These are phyloP conservation scores for Brassica juncea DNA, from an alignment of 345 rosid species.

Conservation along the genomic window DNA sequence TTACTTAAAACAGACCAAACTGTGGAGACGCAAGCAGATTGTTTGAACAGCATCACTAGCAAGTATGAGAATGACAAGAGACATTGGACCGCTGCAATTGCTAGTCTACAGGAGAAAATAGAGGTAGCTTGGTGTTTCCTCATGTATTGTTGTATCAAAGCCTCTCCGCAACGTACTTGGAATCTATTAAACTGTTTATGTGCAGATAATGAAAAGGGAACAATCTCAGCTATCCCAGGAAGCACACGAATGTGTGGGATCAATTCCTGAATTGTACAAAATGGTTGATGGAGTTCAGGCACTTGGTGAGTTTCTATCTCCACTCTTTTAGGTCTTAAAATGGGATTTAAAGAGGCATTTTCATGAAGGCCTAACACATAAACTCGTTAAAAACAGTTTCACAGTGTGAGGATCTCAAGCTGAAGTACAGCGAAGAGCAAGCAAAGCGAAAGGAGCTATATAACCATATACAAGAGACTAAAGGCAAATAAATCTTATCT, in stretches of 20 bases:
- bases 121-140: slow-evolving; percentile 47
- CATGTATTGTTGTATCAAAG: not conserved
- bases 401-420: slow-evolving; percentile 87
- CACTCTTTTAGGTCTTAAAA: not conserved
- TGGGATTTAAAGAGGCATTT: slow-evolving; percentile 14
- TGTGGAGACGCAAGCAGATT: slow-evolving; percentile 65
- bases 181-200: slow-evolving; percentile 10
- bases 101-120: slow-evolving; percentile 58
- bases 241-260: slow-evolving; percentile 80
- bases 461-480: slow-evolving; percentile 87
- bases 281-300: slow-evolving; percentile 91
- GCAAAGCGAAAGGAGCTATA: slow-evolving; percentile 87
- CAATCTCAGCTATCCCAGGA: slow-evolving; percentile 72
- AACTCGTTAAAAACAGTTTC: slow-evolving; percentile 54
- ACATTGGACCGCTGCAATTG: slow-evolving; percentile 56
- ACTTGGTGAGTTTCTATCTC: slow-evolving; percentile 57
- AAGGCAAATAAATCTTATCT: slow-evolving; percentile 47
- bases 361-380: slow-evolving; percentile 26
- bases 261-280: slow-evolving; percentile 74
- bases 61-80: slow-evolving; percentile 62
- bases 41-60: slow-evolving; percentile 54
- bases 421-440: slow-evolving; percentile 79
- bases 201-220: slow-evolving; percentile 80
- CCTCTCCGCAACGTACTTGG: not conserved
- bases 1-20: slow-evolving; percentile 60